Base-by-base conservation (phyloP, 495 filamentous ascomycete genomes). In the Usnea hakonensis region DNA sequence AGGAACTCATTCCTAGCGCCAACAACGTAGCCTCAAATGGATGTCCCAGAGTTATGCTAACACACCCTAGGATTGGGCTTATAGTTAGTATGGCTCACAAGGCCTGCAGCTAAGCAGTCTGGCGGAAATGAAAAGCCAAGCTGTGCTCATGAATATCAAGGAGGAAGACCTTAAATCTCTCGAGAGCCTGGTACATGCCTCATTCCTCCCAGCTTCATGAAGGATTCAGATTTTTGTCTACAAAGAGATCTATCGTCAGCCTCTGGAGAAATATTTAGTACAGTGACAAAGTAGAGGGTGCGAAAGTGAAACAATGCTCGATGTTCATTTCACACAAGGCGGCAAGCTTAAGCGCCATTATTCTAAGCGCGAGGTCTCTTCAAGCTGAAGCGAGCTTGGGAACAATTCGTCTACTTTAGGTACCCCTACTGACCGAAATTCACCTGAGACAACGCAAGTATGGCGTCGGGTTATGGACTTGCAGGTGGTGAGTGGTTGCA, bases 401-500 rank as follows among this genome's bases (percentile, higher is more conserved):
- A 17, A 41, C 21, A 28, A 48, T n/a, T n/a, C 21, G 9, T 23
- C 44, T 50, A n/a, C 38, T 17, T 43, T 19, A 43, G 4, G 19
- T 3, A 30, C 5, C 28, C 13, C 0, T 19, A 7, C n/a, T 6
- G 14, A 52, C 28, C 5, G 2, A 14, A 32, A 32, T 32, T 32
- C 1, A 52, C 14, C 14, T 32, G 28, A 32, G 0, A 26, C 28
- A 16, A 3, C 7, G 9, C 33, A 37, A 32, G 14, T 14, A 69
- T 69, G 67, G 57, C 67, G 6, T 69, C 67, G 17, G 67, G 67
- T 21, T 69, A 66, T 54, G 67, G 67, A n/a, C 61, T 67, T 41
- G 19, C 53, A 21, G 67, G 67, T 54, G 67, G 67, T 67, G 62
- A 41, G 58, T 61, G 8, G 4, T 10, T 3, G 17, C 26, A 55